Base-by-base conservation (phyloP, 352 stramenopile species). In the Pythium phragmitis region DNA sequence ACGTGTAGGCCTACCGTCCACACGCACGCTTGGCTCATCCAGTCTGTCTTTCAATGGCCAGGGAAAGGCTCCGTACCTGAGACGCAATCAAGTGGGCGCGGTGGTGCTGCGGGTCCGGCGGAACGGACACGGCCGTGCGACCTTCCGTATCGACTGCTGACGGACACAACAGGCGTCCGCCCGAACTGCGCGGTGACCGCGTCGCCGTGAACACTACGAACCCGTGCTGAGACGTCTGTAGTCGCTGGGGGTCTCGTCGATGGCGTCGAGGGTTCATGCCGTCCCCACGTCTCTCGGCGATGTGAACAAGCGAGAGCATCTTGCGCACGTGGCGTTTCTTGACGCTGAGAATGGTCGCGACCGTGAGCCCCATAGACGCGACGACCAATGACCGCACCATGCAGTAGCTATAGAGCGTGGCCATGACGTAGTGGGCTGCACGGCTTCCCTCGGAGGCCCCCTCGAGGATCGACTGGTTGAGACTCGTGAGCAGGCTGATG, bases 91-190 rank as follows among this genome's bases (percentile, higher is more conserved):
- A 28, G 16, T 77, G 67, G 1, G 56, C 56, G 19, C 50, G 51
- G 36, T 68, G 71, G 23, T 72, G 64, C 19, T 57, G 39, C 16
- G 68, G 71, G n/a, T 77, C 71, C 4, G 68, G 68, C 7, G 71
- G 71, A 11, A 77, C 54, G 2, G 71, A 75, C n/a, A 75, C 49
- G 13, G 68, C 71, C 17, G 68, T 77, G 33, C 60, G 49, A 3
- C 71, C 68, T 42, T 57, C 64, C 0, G 71, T 58, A n/a, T 69
- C 51, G 34, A 63, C 60, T 1, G 68, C 68, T 16, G 71, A 77
- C 4, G 60, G 60, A 46, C 63, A 77, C 9, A 48, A 33, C 36
- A 51, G 5, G 14, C 61, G 19, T 30, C 23, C 26, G 17, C 36
- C 23, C 12, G 43, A 30, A 4, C 19, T 57, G 51, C 45, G 45